Evolutionary conservation across 2,329 filamentous ascomycete genomes (phyloP).

Genomic region (Xylariaceae sp.): DNA sequence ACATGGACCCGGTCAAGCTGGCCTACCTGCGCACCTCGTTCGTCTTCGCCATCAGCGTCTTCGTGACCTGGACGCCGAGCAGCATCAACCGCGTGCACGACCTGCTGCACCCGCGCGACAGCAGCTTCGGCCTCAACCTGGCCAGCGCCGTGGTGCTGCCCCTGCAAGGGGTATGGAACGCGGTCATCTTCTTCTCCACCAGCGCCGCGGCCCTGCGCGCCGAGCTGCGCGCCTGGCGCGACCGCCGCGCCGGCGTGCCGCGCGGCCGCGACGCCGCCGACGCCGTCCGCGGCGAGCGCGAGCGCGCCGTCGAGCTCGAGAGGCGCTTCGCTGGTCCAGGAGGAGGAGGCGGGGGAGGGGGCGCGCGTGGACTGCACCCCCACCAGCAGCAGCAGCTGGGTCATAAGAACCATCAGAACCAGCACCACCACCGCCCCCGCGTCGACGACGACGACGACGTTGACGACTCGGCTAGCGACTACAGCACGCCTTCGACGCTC

Average conservation of each 20-base stretch:
- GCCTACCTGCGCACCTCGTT: constrained; percentile 55
- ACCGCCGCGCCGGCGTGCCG: constrained; percentile 18
- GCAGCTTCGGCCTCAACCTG: constrained; percentile 59
- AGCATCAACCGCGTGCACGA: constrained; percentile 69
- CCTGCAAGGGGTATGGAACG: constrained; percentile 75
- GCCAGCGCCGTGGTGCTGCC: constrained; percentile 65
- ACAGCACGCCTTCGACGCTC: no score
- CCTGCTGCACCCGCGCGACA: constrained; percentile 43
- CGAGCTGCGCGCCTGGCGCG: constrained; percentile 14
- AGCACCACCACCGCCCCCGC: no score
- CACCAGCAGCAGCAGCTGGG: no score
- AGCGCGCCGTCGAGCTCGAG: constrained; percentile 19
- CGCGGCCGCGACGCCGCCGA: constrained; percentile 17
- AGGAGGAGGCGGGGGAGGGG: no score
- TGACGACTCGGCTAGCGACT: no score
- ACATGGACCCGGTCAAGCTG: constrained; percentile 50
- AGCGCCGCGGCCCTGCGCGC: constrained; percentile 39
- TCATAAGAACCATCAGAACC: no score
- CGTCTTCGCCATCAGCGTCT: constrained; percentile 52
- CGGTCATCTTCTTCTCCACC: constrained; percentile 66
- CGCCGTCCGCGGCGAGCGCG: constrained; percentile 21
- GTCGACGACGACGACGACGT: no score
- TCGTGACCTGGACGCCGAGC: constrained; percentile 58
- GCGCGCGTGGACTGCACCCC: no score
- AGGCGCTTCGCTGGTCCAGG: constrained; percentile 6